Percentiles rank a stretch among this genome's conserved stretches.
phyloP scores from a whole-genome alignment of 768 basidiomycete species.

The Agaricus blazei region DNA sequence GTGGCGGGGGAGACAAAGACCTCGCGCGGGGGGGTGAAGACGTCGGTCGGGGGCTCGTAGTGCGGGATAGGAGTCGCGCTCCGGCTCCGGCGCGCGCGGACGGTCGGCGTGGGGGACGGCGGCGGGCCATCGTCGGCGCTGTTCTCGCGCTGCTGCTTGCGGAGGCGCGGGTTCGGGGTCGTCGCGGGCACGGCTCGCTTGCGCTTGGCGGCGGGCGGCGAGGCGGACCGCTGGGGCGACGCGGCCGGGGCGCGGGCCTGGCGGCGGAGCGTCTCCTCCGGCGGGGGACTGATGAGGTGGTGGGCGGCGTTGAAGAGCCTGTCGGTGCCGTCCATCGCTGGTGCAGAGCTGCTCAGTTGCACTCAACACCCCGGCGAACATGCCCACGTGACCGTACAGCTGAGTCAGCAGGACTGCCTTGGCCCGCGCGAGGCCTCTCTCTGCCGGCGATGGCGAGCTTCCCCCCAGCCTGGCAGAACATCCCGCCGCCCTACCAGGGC shows the following conservation, averaged over 20 bases:
- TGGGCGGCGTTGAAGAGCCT: conserved; percentile 20
- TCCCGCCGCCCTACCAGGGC: conserved; percentile 33
- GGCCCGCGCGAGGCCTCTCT: not conserved
- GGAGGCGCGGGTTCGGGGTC: conserved; percentile 47
- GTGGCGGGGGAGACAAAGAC: conserved; percentile 40
- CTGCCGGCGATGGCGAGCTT: conserved; percentile 2
- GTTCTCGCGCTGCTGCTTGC: conserved; percentile 36
- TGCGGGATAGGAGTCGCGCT: conserved; percentile 53
- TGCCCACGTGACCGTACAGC: conserved; percentile 18
- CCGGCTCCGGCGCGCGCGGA: conserved; percentile 24
- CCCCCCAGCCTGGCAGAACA: conserved; percentile 3
- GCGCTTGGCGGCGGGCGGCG: conserved; percentile 26
- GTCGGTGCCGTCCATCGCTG: conserved; percentile 1
- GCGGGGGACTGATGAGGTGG: conserved; percentile 55
- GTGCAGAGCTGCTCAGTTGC: not conserved
- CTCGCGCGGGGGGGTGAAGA: conserved; percentile 69
- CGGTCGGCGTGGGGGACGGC: conserved; percentile 22
- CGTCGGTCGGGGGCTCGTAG: conserved; percentile 62
- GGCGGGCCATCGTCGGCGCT: not conserved
- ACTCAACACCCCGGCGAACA: not conserved
- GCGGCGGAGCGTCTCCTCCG: conserved; percentile 45
- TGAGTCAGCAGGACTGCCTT: not conserved
- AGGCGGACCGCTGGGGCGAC: not conserved
- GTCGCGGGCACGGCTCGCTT: conserved; percentile 41
- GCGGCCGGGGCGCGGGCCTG: not conserved